Base-by-base conservation (phyloP, 768 basidiomycete species). In the Calocybe cyanea region DNA sequence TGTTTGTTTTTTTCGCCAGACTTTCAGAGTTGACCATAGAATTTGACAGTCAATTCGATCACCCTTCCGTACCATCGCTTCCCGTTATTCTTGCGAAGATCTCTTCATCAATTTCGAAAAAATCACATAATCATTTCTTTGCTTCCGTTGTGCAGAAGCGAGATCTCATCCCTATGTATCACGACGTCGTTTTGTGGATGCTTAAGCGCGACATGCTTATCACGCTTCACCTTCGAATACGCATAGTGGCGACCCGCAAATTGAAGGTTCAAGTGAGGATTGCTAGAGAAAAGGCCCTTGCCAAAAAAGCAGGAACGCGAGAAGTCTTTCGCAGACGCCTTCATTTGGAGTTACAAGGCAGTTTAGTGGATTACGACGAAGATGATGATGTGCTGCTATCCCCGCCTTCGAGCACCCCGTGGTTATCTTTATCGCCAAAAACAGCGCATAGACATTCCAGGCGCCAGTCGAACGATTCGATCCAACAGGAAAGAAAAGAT, bases 101-200 rank as follows among this genome's bases (percentile, higher is more conserved):
- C 36, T 92, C 92, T 0, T 72, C 79, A 0, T 77, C 87, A 0
- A 71, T 76, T 40, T 78, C 81, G 35, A 77, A 80, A 52, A 77
- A 80, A 57, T 70, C 67, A 13, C 78, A 81, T 25, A 85, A 79
- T 49, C 84, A 91, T 50, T 93, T 92, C 64, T 87, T 86, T 51
- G 84, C 85, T 13, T 78, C 87, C 8, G 80, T 96, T 36, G 85
- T 89, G 13, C 73, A 79, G 38, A 65, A 74, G 17, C 83, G 85
- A 56, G 83, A 85, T 31, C 68, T 75, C 9, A 77, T 92, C 21
- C 72, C 77, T 4, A 62, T 81, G 41, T 95, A 88, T 63, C 77
- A 85, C 52, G 81, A 91, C 20, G 87, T 94, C 23, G 80, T 98
- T 9, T 67, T 87, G 30, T 97, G 94, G 95, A 80, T 98, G 73